A percentile compares a stretch with the other conserved stretches of the same genome.
These are phyloP conservation scores for Juglanconis juglandina DNA, from an alignment of 2,329 filamentous ascomycete species.

Conservation along the genomic window DNA sequence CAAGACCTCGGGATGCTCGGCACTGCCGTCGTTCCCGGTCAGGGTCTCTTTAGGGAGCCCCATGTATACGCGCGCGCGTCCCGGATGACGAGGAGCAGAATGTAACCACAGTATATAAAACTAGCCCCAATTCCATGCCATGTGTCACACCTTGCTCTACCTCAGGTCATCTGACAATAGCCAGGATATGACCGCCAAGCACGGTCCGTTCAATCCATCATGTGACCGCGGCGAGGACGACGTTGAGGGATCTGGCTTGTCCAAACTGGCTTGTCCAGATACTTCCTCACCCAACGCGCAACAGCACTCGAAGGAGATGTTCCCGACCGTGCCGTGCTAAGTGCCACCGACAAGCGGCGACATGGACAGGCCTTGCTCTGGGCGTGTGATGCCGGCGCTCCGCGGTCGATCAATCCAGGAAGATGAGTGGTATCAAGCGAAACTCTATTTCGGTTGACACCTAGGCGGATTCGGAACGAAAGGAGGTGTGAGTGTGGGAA, in stretches of 20 bases:
- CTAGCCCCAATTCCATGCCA: too few relatives aligned
- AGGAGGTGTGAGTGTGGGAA: too few relatives aligned
- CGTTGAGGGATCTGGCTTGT: too few relatives aligned
- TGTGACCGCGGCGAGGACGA: too few relatives aligned
- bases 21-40: not conserved
- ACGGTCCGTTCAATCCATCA: too few relatives aligned
- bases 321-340: not conserved
- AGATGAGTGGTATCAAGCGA: not conserved
- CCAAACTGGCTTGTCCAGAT: too few relatives aligned
- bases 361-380: not conserved
- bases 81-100: not conserved
- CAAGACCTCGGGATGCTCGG: not conserved
- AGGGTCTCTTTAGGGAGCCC: too few relatives aligned
- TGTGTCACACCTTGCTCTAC: too few relatives aligned
- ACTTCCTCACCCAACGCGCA: too few relatives aligned
- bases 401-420: constrained; percentile 2
- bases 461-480: not conserved
- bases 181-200: too few relatives aligned
- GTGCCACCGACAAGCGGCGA: not conserved
- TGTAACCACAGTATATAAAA: not conserved
- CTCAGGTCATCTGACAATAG: too few relatives aligned
- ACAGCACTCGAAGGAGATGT: not conserved
- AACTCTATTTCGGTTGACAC: not conserved
- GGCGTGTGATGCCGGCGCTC: not conserved
- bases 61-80: not conserved